Evolutionary conservation across 345 rosid genomes (phyloP), one percentile per base, ranked within the genome.

Genomic region (Angophora floribunda): DNA sequence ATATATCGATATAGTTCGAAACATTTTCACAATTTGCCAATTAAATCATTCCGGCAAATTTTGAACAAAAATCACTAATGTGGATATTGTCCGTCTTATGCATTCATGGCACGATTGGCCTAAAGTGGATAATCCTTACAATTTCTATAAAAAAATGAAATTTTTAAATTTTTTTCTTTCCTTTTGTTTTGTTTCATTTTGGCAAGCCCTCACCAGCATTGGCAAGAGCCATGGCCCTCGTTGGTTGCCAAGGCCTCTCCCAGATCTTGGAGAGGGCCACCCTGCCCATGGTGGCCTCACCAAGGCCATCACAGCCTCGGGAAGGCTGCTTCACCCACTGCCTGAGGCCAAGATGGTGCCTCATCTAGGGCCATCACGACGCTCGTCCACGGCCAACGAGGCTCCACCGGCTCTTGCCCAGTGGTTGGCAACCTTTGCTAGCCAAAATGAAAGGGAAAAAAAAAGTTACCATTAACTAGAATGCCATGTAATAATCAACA

Each of bases 1-100:
- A 1, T 61, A 1, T 26, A 0, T 3, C 4, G 11, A 61, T 28
- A 9, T 0, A 12, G 1, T 28, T 2, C 4, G 6, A 61, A 61
- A 61, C 0, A 26, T 11, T 61, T 26, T 26, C 3, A 61, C 15
- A 61, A 61, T 61, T 61, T 61, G 15, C 16, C 67, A 28, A 28
- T 61, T 5, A 0, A 61, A 26, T 5, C 30, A 61, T 61, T 61
- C 30, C 15, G 26, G 11, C 16, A 14, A 61, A 26, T 55, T 55
- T 55, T 22, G 41, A 4, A 36, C 4, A 36, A 55, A 22, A 55
- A 55, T 55, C 5, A 22, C 61, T 22, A 55, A 22, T 28, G 21
- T 55, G 61, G 28, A 55, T 4, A 0, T 55, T 21, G 24, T 8
- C 1, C 1, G 0, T 22, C 61, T 12, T 55, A 55, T 36, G 41